These are phyloP conservation scores for Termitomyces sp. DNA, from an alignment of 768 basidiomycete species.

Conservation along the genomic window DNA sequence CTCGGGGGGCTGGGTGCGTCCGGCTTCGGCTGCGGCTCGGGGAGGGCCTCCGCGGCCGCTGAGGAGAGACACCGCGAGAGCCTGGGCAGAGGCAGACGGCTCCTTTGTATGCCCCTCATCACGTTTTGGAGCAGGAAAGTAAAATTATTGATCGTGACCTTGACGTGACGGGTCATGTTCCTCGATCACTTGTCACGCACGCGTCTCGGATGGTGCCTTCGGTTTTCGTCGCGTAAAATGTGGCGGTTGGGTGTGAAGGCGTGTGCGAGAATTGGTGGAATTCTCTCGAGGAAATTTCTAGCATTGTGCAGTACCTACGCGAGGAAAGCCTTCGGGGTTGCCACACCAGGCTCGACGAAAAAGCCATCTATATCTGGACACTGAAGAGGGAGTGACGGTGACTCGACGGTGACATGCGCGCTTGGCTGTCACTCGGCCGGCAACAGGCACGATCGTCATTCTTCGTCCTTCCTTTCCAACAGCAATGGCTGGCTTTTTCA, in stretches of 20 bases:
- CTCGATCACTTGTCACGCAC: background rate
- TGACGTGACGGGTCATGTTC: background rate
- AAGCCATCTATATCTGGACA: background rate
- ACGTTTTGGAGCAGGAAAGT: background rate
- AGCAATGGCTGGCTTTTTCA: slow-evolving; percentile 35
- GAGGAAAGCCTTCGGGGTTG: no score
- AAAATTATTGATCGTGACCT: slow-evolving; percentile 5
- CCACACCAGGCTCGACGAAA: no score
- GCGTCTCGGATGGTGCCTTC: background rate
- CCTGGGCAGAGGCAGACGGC: background rate
- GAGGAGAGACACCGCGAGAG: background rate
- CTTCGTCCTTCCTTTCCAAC: background rate
- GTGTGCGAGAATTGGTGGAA: no score
- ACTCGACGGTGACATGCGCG: background rate
- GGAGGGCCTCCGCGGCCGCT: background rate
- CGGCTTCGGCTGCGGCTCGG: background rate
- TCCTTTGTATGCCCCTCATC: background rate
- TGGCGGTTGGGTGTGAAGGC: no score
- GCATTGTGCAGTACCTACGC: no score
- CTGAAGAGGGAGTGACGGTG: background rate
- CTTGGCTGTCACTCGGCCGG: slow-evolving; percentile 1
- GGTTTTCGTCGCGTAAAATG: no score
- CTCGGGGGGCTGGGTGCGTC: no score
- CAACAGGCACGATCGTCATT: background rate
- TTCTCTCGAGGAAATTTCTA: no score